Percentiles rank a stretch among this genome's conserved stretches.
These are phyloP conservation scores for Cystofilobasidium capitatum DNA, from an alignment of 768 basidiomycete species.

Conservation along the genomic window DNA sequence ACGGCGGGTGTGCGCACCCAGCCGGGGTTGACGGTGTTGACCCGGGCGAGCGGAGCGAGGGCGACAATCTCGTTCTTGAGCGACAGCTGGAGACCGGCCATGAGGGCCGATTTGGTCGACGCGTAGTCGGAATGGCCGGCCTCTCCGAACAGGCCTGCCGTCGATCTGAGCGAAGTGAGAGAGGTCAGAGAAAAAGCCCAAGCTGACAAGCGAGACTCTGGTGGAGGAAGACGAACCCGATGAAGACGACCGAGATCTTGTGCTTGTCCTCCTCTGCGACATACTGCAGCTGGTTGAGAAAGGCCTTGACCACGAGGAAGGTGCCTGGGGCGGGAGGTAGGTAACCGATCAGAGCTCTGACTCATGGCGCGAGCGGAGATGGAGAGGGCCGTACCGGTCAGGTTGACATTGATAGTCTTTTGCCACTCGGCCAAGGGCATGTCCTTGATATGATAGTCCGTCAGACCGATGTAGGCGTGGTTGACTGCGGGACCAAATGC, in stretches of 20 bases:
- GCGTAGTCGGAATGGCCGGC: slow-evolving; percentile 45
- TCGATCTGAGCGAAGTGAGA: slow-evolving; percentile 29
- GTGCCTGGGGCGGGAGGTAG: slow-evolving; percentile 28
- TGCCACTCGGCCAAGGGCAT: slow-evolving; percentile 61
- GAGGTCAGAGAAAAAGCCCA: neutral
- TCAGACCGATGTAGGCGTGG: slow-evolving; percentile 43
- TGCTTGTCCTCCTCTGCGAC: slow-evolving; percentile 45
- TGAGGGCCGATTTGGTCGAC: slow-evolving; percentile 28
- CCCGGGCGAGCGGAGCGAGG: slow-evolving; percentile 60
- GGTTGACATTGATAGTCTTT: slow-evolving; percentile 52
- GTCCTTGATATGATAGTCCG: slow-evolving; percentile 48
- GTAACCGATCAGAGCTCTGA: too few species aligned
- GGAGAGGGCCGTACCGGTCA: slow-evolving; percentile 41
- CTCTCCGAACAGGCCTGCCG: slow-evolving; percentile 64
- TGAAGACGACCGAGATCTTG: slow-evolving; percentile 53
- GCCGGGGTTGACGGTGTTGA: slow-evolving; percentile 61
- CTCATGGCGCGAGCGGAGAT: neutral
- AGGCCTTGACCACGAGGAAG: slow-evolving; percentile 62
- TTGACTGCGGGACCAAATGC: slow-evolving; percentile 47
- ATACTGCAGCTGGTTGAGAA: slow-evolving; percentile 45
- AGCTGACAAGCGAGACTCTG: neutral
- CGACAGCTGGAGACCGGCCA: slow-evolving; percentile 50
- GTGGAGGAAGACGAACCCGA: slow-evolving; percentile 42
- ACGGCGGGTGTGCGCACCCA: slow-evolving; percentile 55
- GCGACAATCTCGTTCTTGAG: slow-evolving; percentile 74